Base-by-base conservation (phyloP, 805 yeast genomes). In the Limtongozyma cylindracea region DNA sequence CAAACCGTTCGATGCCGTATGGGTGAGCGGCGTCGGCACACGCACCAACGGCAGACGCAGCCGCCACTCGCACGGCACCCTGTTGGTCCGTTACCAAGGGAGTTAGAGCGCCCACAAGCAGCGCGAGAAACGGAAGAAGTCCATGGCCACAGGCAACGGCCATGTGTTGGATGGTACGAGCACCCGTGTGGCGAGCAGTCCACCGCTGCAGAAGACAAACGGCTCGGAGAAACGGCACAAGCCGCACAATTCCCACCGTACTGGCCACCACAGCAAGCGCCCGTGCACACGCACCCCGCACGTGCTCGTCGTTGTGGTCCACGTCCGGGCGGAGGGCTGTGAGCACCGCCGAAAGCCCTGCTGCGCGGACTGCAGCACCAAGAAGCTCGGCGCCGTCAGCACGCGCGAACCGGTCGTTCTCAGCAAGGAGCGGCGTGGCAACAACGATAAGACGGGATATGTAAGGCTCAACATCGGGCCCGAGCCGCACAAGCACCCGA, bases 1-100 rank as follows among this genome's bases (percentile, higher is more conserved):
- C 91, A 38, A 84, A 82, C 0, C 84, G 64, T 33, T 77, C 94
- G 24, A 76, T 71, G 20, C 96, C 98, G 43, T 72, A 77, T 0
- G 96, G 96, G 12, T 62, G 53, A 4, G 78, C 61, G 6, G 76
- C 67, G 22, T 74, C 82, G 0, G 95, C 95, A 16, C 84, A 41
- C 2, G 69, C 58, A 1, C 82, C 49, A 2, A 82, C 35, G 0
- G 93, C 67, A 17, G 55, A 47, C 0, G 92, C 92, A 0, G 92
- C 54, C 8, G 66, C 54, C 2, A 61, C 58, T 25, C 91, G 49
- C 0, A 80, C 72, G 20, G 59, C 64, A 8, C 62, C 37, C 25
- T 70, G 68, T 22, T 67, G 76, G 42, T 78, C 93, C 1, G 48
- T 45, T 10, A 84, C 32, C 1, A 70, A 61, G 2, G 57, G 58